Evolutionary conservation across 1,139 yeast genomes (phyloP).

Genomic region (Candida sanyaensis): DNA sequence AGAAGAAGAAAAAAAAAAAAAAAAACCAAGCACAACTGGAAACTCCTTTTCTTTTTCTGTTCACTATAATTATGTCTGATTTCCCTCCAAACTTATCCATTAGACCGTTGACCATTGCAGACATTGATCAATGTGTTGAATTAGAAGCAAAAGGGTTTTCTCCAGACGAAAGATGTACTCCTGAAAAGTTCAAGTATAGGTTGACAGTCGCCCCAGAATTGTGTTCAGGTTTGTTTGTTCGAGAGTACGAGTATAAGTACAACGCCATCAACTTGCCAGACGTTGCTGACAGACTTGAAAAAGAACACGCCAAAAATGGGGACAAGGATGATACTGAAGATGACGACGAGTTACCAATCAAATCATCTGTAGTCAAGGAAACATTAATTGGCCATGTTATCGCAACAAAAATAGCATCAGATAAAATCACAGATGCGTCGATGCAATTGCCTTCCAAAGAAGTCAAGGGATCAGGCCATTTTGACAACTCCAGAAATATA

Average conservation of each 20-base stretch:
- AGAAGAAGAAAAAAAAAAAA: neutral
- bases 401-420: slow-evolving; percentile 68
- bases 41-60: neutral
- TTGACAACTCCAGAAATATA: slow-evolving; percentile 70
- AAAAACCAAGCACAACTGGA: neutral
- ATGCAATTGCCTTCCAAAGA: slow-evolving; percentile 61
- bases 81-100: slow-evolving; percentile 68
- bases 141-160: slow-evolving; percentile 74
- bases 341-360: slow-evolving; percentile 44
- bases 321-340: slow-evolving; percentile 31
- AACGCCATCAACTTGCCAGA: slow-evolving; percentile 48
- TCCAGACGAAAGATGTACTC: slow-evolving; percentile 63
- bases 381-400: slow-evolving; percentile 79
- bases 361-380: slow-evolving; percentile 59
- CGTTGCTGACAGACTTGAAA: slow-evolving; percentile 38
- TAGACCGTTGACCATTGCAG: slow-evolving; percentile 77
- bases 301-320: slow-evolving; percentile 21
- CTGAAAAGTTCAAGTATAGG: slow-evolving; percentile 67
- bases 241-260: slow-evolving; percentile 57
- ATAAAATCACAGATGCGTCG: slow-evolving; percentile 58
- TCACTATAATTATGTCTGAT: slow-evolving; percentile 25
- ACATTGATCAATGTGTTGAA: slow-evolving; percentile 57
- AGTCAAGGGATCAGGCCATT: slow-evolving; percentile 70
- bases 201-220: slow-evolving; percentile 85
- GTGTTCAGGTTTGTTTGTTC: slow-evolving; percentile 80